Conservation (phyloP, 2,329 filamentous ascomycete genomes). For the Aspergillaceae sp. region DNA sequence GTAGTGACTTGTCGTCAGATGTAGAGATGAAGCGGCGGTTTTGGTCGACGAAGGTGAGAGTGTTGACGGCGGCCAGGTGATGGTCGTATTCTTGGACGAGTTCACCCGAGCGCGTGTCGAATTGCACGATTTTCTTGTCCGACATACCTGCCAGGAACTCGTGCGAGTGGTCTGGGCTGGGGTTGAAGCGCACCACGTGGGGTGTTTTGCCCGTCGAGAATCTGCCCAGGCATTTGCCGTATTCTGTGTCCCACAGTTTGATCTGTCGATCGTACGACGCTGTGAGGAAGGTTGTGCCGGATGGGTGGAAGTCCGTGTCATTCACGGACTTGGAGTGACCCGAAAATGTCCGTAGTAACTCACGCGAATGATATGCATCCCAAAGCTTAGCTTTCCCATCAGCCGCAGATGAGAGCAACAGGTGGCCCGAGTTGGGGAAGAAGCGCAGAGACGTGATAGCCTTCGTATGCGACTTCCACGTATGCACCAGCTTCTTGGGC, state of each 20-base stretch:
- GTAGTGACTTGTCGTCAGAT: slow-evolving; percentile 89
- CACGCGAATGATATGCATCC: slow-evolving; percentile 84
- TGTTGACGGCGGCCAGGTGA: slow-evolving; percentile 95
- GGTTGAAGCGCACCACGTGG: slow-evolving; percentile 91
- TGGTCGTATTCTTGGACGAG: slow-evolving; percentile 97
- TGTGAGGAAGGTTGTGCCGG: slow-evolving; percentile 78
- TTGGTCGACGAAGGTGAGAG: slow-evolving; percentile 90
- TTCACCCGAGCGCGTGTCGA: slow-evolving; percentile 74
- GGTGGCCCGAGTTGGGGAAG: slow-evolving; percentile 78
- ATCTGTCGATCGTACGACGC: slow-evolving; percentile 92
- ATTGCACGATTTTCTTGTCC: slow-evolving; percentile 98
- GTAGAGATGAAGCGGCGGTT: slow-evolving; percentile 96
- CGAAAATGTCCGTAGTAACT: slow-evolving; percentile 81
- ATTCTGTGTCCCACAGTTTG: slow-evolving; percentile 98
- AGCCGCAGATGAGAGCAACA: slow-evolving; percentile 80
- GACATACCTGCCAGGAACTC: slow-evolving; percentile 96
- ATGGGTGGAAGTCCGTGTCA: slow-evolving; percentile 76
- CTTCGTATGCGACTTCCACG: slow-evolving; percentile 78
- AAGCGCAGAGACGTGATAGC: slow-evolving; percentile 83
- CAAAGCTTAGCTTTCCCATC: slow-evolving; percentile 89
- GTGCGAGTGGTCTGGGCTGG: slow-evolving; percentile 62
- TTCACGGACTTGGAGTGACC: slow-evolving; percentile 87
- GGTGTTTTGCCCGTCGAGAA: slow-evolving; percentile 94
- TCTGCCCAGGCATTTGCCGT: slow-evolving; percentile 73
- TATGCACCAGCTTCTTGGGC: slow-evolving; percentile 86